Base-by-base conservation (phyloP, 345 rosid species). In the Eucalyptus virginea region DNA sequence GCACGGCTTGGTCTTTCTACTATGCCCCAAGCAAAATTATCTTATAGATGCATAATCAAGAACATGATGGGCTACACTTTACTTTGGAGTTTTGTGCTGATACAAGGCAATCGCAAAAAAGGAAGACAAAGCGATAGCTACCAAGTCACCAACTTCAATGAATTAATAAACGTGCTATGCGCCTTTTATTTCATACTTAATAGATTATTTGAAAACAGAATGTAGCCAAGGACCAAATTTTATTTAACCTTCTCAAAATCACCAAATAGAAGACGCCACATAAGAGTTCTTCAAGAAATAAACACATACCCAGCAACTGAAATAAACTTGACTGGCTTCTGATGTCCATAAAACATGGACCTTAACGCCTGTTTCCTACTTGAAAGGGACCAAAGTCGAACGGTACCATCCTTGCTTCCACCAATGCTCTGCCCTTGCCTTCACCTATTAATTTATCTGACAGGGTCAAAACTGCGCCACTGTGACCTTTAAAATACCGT, bases 381-480 rank as follows among this genome's bases (percentile, higher is more conserved):
- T 86, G 96, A 92, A 86, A 96, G 94, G 58, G 98, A 93, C 97
- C 97, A 95, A 45, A 95, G 93, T 52, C 98, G 95, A 90, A 95
- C 91, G 18, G 95, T 93, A 42, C 95, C 94, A 94, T 96, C 96
- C 80, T 95, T 93, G 37, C 97, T 94, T 87, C 98, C 96, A 89
- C 96, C 93, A 95, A 89, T 60, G 92, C 58, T 92, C 67, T 94
- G 60, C 86, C 86, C 88, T 47, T 88, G 44, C 88, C 92, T 87
- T 94, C 94, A 83, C 95, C 97, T 87, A 94, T 89, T 86, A 94
- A 92, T 88, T 93, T 92, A 90, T 95, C 95, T 26, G 97, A 95
- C 90, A 95, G 90, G 58, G 93, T 88, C n/a, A 92, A 89, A 86
- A 94, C 97, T n/a, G 95, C 92, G 60, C 95, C 92, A 85, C 88